These are phyloP conservation scores for Aspergillus biplanus DNA, from an alignment of 495 filamentous ascomycete species.

Conservation along the genomic window DNA sequence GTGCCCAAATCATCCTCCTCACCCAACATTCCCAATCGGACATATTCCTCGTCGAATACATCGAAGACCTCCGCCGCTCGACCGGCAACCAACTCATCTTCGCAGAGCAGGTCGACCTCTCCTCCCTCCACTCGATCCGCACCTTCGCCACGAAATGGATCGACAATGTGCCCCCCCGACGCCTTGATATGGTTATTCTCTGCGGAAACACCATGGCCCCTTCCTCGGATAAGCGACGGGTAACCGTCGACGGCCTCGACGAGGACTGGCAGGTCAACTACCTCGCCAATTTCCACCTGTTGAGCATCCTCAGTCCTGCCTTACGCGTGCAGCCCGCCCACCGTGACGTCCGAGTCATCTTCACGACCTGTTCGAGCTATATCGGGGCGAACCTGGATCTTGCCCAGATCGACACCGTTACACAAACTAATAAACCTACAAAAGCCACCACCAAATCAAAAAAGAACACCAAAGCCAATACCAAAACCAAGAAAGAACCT, in stretches of 20 bases:
- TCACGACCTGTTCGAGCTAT: conserved; percentile 86
- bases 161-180: conserved; percentile 87
- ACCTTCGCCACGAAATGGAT: conserved; percentile 98
- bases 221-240: conserved; percentile 52
- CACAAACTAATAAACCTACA: background rate
- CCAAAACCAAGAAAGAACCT: conserved; percentile 8
- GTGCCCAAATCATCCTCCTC: conserved; percentile 89
- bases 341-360: conserved; percentile 85
- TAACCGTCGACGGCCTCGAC: conserved; percentile 80
- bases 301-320: conserved; percentile 87
- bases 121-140: conserved; percentile 83
- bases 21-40: conserved; percentile 80
- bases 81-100: conserved; percentile 91
- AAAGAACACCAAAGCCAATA: background rate
- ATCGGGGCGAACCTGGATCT: conserved; percentile 69
- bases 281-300: conserved; percentile 90
- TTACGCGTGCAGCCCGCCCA: conserved; percentile 89
- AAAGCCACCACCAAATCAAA: no score
- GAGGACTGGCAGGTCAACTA: conserved; percentile 93
- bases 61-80: conserved; percentile 79
- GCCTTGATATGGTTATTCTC: conserved; percentile 91
- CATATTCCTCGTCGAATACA: conserved; percentile 87
- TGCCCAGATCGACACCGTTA: conserved; percentile 36
- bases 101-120: conserved; percentile 90
- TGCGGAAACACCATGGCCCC: conserved; percentile 74